Conservation (phyloP, 108 stramenopile species). For the Aureococcus anophagefferens region DNA sequence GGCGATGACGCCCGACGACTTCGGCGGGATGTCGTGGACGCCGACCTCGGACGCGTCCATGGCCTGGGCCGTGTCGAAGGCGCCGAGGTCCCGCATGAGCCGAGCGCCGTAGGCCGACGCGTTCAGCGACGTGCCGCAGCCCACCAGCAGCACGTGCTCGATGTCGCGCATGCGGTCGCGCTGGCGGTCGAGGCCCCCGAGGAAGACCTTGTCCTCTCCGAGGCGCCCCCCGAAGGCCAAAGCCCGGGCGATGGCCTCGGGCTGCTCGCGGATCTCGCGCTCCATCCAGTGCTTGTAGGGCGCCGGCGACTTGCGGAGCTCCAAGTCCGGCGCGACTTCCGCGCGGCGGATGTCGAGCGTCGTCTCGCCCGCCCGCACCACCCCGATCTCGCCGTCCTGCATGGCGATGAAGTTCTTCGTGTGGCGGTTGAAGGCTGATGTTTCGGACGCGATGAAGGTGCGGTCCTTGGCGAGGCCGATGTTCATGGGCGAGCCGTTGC, state of each 20-base stretch:
- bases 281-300: slow-evolving; percentile 94
- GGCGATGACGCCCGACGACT: slow-evolving; percentile 68
- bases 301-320: slow-evolving; percentile 79
- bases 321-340: slow-evolving; percentile 63
- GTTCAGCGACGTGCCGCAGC: slow-evolving; percentile 91
- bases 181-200: slow-evolving; percentile 78
- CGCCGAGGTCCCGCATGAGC: slow-evolving; percentile 91
- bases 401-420: slow-evolving; percentile 96
- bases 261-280: slow-evolving; percentile 78
- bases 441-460: slow-evolving; percentile 90
- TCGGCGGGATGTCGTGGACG: slow-evolving; percentile 65
- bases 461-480: slow-evolving; percentile 86
- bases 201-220: slow-evolving; percentile 49
- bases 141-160: slow-evolving; percentile 40
- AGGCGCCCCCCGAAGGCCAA: slow-evolving; percentile 78
- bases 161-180: slow-evolving; percentile 40
- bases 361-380: slow-evolving; percentile 2
- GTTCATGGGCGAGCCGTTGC: slow-evolving; percentile 93
- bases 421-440: slow-evolving; percentile 92
- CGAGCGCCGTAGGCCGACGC: slow-evolving; percentile 89
- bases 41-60: slow-evolving; percentile 88
- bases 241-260: slow-evolving; percentile 86
- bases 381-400: slow-evolving; percentile 72
- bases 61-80: slow-evolving; percentile 71
- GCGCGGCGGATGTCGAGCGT: slow-evolving; percentile 1